Evolutionary conservation across 805 yeast genomes (phyloP).

Genomic region (Candida tibetensis): DNA sequence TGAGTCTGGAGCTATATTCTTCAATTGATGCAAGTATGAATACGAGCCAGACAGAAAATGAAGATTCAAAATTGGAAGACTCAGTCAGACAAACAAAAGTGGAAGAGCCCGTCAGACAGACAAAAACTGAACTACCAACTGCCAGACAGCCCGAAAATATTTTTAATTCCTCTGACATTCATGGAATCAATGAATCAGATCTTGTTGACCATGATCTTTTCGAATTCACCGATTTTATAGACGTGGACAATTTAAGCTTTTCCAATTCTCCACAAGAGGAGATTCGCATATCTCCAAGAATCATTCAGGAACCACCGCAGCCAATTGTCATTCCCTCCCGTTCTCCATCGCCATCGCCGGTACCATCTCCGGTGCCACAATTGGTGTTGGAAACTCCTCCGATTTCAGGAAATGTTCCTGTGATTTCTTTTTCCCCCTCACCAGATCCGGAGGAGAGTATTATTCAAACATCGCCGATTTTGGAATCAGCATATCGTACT

Average conservation of each 20-base stretch:
- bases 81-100: not conserved
- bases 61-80: not conserved
- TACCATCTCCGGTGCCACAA: slow-evolving; percentile 1
- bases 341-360: slow-evolving; percentile 2
- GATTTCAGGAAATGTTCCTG: not conserved
- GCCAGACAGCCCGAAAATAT: no score
- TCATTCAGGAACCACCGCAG: not conserved
- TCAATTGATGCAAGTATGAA: slow-evolving; percentile 5
- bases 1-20: slow-evolving; percentile 13
- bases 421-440: not conserved
- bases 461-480: slow-evolving; percentile 19
- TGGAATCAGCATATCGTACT: slow-evolving; percentile 16
- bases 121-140: not conserved
- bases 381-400: not conserved
- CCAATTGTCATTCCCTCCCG: not conserved
- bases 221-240: slow-evolving; percentile 41
- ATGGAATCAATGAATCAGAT: not conserved
- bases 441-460: slow-evolving; percentile 3
- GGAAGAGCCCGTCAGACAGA: not conserved
- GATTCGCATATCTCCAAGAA: not conserved
- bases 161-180: not conserved
- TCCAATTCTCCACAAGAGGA: slow-evolving; percentile 19
- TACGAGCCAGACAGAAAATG: not conserved
- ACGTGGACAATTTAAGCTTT: slow-evolving; percentile 36
- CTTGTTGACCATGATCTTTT: slow-evolving; percentile 25